These are phyloP conservation scores for Rugosomyces carneus DNA, from an alignment of 1,284 basidiomycete genomes.

Conservation along the genomic window DNA sequence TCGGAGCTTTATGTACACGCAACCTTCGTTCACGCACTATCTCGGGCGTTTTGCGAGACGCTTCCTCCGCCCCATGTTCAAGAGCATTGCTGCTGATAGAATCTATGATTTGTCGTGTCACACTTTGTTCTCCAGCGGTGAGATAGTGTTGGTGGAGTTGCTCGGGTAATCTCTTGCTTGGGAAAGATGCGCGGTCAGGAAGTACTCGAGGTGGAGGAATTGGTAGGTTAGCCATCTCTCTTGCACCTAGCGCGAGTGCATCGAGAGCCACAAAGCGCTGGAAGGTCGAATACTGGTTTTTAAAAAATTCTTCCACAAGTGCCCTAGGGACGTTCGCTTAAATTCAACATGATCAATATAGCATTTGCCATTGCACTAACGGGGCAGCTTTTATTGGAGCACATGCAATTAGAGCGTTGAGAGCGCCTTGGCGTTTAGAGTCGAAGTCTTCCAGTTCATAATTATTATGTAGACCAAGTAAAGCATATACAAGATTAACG, in stretches of 20 bases:
- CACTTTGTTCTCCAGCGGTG: conserved; percentile 30
- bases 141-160: conserved; percentile 67
- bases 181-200: conserved; percentile 49
- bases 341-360: background rate
- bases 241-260: conserved; percentile 78
- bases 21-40: conserved; percentile 71
- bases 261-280: conserved; percentile 85
- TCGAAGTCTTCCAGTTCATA: conserved; percentile 80
- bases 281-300: conserved; percentile 81
- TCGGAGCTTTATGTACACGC: conserved; percentile 49
- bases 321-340: conserved; percentile 40
- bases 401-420: conserved; percentile 78
- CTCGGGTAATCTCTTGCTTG: conserved; percentile 74
- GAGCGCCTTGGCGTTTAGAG: conserved; percentile 66
- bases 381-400: conserved; percentile 72
- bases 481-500: conserved; percentile 69
- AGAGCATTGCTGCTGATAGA: conserved; percentile 55
- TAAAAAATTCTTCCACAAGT: conserved; percentile 91
- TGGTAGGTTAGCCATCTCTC: conserved; percentile 76
- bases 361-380: conserved; percentile 43
- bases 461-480: conserved; percentile 77
- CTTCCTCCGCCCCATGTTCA: conserved; percentile 45
- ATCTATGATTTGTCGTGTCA: conserved; percentile 50
- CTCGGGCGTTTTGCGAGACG: conserved; percentile 47
- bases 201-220: conserved; percentile 36